Conservation (phyloP, 2,329 filamentous ascomycete species). For the Monosporascus sp. region DNA sequence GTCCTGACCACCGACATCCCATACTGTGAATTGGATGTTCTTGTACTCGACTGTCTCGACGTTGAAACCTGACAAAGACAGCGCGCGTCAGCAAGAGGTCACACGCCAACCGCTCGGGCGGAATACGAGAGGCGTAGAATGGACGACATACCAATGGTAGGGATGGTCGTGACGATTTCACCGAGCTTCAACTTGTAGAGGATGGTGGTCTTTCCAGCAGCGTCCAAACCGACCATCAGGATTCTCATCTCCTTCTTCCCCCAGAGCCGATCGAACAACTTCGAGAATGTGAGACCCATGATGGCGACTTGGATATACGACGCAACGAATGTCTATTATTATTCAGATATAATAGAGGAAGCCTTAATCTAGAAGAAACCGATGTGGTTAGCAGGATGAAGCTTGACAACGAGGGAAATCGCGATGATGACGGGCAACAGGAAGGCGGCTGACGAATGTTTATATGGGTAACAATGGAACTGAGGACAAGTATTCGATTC, state of each 20-base stretch:
- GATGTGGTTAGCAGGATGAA: conserved; percentile 3
- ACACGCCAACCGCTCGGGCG: background rate
- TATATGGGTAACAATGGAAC: background rate
- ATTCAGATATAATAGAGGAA: conserved; percentile 13
- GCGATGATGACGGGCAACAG: background rate
- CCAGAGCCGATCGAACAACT: conserved; percentile 93
- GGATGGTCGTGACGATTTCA: conserved; percentile 98
- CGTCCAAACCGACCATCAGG: conserved; percentile 98
- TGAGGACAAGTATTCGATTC: background rate
- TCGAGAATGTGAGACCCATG: conserved; percentile 98
- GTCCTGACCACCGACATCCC: conserved; percentile 99
- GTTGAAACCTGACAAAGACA: conserved; percentile 72
- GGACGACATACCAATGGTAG: conserved; percentile 75
- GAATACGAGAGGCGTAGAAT: background rate
- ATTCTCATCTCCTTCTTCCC: conserved; percentile 99
- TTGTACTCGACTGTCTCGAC: conserved; percentile 99
- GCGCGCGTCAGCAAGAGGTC: conserved; percentile 13
- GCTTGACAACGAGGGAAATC: background rate
- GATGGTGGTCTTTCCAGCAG: conserved; percentile 99
- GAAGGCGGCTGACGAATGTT: background rate
- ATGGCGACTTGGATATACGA: conserved; percentile 50
- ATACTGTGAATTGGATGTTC: conserved; percentile 99
- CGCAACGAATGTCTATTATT: conserved; percentile 28
- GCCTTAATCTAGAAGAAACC: conserved; percentile 8
- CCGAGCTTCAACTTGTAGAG: conserved; percentile 99